phyloP scores from a whole-genome alignment of 1,284 basidiomycete genomes.

The Tilletia caries region DNA sequence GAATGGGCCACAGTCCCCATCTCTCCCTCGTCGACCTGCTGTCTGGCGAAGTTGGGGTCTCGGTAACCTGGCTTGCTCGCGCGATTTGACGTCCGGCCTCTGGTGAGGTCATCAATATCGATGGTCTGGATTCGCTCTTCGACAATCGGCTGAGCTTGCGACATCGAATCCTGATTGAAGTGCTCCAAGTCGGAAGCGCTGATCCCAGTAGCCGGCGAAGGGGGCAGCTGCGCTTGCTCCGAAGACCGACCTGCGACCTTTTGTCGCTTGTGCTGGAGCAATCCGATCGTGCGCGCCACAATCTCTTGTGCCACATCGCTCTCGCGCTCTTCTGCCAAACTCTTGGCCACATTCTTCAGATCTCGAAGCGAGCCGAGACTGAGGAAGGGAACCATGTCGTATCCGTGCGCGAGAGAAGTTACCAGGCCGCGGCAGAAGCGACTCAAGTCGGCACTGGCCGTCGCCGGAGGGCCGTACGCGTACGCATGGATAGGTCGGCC shows the following conservation, averaged over 20 bases:
- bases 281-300: slow-evolving; percentile 55
- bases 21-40: slow-evolving; percentile 57
- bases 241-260: slow-evolving; percentile 11
- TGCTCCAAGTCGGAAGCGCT: not conserved
- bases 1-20: slow-evolving; percentile 56
- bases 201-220: not conserved
- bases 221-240: not conserved
- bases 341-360: slow-evolving; percentile 57
- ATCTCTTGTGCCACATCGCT: slow-evolving; percentile 57
- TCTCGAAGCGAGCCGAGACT: slow-evolving; percentile 58
- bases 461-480: slow-evolving; percentile 51
- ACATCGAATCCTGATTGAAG: not conserved
- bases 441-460: slow-evolving; percentile 56
- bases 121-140: not conserved
- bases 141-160: not conserved
- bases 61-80: slow-evolving; percentile 29
- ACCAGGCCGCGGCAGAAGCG: slow-evolving; percentile 56
- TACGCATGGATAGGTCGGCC: slow-evolving; percentile 59
- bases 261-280: slow-evolving; percentile 36
- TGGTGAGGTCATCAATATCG: slow-evolving; percentile 13
- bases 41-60: slow-evolving; percentile 51
- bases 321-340: slow-evolving; percentile 30
- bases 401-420: slow-evolving; percentile 56
- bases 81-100: slow-evolving; percentile 15
- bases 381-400: slow-evolving; percentile 55